Percentiles rank a stretch among this genome's conserved stretches.
These are phyloP conservation scores for Blastobotrys americana DNA, from an alignment of 805 yeast genomes.

Conservation along the genomic window DNA sequence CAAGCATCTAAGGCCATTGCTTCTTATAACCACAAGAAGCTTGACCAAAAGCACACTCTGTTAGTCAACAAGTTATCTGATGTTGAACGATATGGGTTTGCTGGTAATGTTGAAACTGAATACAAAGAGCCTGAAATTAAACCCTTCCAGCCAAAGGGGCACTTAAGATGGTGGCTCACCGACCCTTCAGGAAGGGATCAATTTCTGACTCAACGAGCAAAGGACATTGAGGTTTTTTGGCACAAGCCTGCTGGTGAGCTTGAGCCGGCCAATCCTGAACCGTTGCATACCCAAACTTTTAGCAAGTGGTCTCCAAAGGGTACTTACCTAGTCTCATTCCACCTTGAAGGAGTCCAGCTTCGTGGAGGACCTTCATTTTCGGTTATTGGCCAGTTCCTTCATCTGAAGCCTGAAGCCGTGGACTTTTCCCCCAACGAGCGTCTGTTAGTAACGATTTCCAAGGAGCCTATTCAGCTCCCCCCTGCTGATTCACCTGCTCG, in stretches of 20 bases:
- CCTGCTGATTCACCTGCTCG: slow-evolving; percentile 52
- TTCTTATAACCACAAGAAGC: slow-evolving; percentile 76
- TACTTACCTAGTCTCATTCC: slow-evolving; percentile 76
- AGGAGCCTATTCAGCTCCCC: slow-evolving; percentile 69
- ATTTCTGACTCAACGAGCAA: slow-evolving; percentile 69
- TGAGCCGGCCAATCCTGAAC: slow-evolving; percentile 68
- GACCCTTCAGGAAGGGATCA: slow-evolving; percentile 90
- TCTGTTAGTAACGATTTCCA: slow-evolving; percentile 83
- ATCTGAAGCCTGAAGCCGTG: slow-evolving; percentile 80
- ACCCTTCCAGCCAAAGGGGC: slow-evolving; percentile 67
- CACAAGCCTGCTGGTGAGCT: slow-evolving; percentile 64
- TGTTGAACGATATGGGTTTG: slow-evolving; percentile 69
- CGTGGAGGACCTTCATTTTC: slow-evolving; percentile 89
- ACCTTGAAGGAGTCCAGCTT: slow-evolving; percentile 88
- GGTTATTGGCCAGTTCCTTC: slow-evolving; percentile 69
- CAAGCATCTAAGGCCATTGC: slow-evolving; percentile 74
- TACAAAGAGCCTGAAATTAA: slow-evolving; percentile 69
- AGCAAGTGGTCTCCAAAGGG: slow-evolving; percentile 93
- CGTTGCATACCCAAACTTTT: slow-evolving; percentile 80
- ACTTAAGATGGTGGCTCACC: slow-evolving; percentile 83
- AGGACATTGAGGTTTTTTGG: slow-evolving; percentile 82
- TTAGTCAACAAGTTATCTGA: slow-evolving; percentile 76
- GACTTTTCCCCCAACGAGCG: slow-evolving; percentile 92
- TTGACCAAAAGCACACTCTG: slow-evolving; percentile 89
- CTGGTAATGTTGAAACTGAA: slow-evolving; percentile 47